Conservation (phyloP, 2,329 filamentous ascomycete species). For the Ascosphaera apis region DNA sequence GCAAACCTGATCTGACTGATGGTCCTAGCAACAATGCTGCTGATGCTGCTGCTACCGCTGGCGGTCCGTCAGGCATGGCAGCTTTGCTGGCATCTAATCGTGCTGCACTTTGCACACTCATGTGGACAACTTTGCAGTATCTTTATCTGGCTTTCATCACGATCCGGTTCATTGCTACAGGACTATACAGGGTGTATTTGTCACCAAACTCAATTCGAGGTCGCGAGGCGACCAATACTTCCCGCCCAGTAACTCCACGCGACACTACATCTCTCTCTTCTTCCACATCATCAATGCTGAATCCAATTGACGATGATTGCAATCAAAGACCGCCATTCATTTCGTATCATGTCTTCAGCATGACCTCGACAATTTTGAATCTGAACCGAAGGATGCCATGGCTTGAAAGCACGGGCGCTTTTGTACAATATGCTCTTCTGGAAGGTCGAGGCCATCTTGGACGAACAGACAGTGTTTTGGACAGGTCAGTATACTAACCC, state of each 20-base stretch:
- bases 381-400: slow-evolving; percentile 71
- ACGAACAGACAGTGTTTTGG: slow-evolving; percentile 51
- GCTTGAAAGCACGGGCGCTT: slow-evolving; percentile 51
- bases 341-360: slow-evolving; percentile 55
- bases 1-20: slow-evolving; percentile 7
- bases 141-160: slow-evolving; percentile 31
- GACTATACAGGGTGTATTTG: slow-evolving; percentile 43
- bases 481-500: slow-evolving; percentile 65
- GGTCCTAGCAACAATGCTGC: slow-evolving; percentile 6
- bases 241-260: slow-evolving; percentile 6
- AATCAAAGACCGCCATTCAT: slow-evolving; percentile 37
- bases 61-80: background rate
- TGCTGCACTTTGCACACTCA: slow-evolving; percentile 16
- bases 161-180: slow-evolving; percentile 41
- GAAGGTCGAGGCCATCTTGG: slow-evolving; percentile 54
- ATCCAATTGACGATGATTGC: slow-evolving; percentile 8
- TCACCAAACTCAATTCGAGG: slow-evolving; percentile 26
- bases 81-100: slow-evolving; percentile 10
- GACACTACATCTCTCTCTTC: slow-evolving; percentile 7
- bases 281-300: slow-evolving; percentile 10
- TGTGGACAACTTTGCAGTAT: slow-evolving; percentile 31
- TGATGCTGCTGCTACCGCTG: background rate
- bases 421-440: slow-evolving; percentile 52
- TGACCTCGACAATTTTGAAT: slow-evolving; percentile 48
- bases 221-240: slow-evolving; percentile 2